Conservation (phyloP, 2,329 filamentous ascomycete genomes). For the Colletotrichum kahawae region DNA sequence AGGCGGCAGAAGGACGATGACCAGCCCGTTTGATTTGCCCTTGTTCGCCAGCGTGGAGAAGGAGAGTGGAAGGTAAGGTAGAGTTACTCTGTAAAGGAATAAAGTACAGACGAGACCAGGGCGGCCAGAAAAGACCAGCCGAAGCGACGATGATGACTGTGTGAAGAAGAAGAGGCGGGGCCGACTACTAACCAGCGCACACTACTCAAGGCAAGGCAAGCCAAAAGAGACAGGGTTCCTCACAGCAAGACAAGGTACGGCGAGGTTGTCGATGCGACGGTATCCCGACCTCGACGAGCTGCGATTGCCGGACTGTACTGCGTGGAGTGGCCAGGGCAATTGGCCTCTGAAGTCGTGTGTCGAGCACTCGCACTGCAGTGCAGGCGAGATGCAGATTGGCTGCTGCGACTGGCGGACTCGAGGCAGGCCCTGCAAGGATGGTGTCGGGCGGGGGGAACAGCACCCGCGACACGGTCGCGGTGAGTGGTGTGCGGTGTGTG, state of each 20-base stretch:
- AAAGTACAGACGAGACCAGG: not conserved
- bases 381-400: not conserved
- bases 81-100: not conserved
- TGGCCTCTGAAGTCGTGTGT: not conserved
- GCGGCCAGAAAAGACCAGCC: not conserved
- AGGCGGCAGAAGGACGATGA: not conserved
- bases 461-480: conserved; percentile 12
- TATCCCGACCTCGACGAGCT: conserved; percentile 10
- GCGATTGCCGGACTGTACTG: not conserved
- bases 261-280: conserved; percentile 1
- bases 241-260: not conserved
- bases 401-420: not conserved
- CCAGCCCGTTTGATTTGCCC: not conserved
- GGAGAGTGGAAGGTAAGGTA: not conserved
- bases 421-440: conserved; percentile 6
- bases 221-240: not conserved
- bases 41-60: not conserved
- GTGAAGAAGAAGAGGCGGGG: not conserved
- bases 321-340: conserved; percentile 2
- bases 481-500: not conserved
- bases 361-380: not conserved
- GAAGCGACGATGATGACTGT: not conserved
- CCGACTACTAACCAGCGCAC: not conserved
- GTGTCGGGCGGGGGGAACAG: conserved; percentile 3
- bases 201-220: not conserved